phyloP scores from a whole-genome alignment of 768 basidiomycete species.

The Boletus sp. region DNA sequence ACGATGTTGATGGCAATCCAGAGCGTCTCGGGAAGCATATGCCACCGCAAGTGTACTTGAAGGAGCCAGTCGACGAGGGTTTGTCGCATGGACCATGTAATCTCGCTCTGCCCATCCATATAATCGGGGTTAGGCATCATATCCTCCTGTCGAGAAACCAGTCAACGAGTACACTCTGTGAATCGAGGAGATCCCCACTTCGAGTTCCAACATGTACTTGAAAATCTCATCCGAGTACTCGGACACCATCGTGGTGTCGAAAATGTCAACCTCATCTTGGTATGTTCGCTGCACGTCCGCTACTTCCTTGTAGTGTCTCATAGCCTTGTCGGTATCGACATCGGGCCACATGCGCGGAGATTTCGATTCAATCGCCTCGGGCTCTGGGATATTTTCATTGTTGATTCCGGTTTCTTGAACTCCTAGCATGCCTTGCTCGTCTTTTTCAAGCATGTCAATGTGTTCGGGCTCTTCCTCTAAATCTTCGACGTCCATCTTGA shows the following conservation, averaged over 20 bases:
- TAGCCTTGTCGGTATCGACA: conserved; percentile 56
- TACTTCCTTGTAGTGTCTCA: conserved; percentile 59
- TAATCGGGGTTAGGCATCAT: conserved; percentile 92
- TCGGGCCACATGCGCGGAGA: conserved; percentile 70
- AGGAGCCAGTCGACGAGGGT: conserved; percentile 97
- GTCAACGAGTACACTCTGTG: conserved; percentile 18
- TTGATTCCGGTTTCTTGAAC: conserved; percentile 40
- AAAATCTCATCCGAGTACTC: conserved; percentile 99
- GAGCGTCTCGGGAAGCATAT: conserved; percentile 97
- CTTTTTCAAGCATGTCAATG: conserved; percentile 40
- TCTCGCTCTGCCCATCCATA: conserved; percentile 90
- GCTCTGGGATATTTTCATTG: conserved; percentile 44
- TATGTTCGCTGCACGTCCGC: conserved; percentile 58
- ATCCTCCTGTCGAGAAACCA: conserved; percentile 49
- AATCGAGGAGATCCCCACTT: conserved; percentile 53
- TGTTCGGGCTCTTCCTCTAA: conserved; percentile 40
- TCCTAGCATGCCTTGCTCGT: conserved; percentile 63
- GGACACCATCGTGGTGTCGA: conserved; percentile 90
- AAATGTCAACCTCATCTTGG: conserved; percentile 68
- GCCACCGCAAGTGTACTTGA: conserved; percentile 96
- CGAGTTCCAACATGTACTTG: conserved; percentile 89
- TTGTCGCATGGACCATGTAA: conserved; percentile 92
- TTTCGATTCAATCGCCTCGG: conserved; percentile 38
- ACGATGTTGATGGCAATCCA: conserved; percentile 99
- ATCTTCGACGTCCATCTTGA: conserved; percentile 53